Base-by-base conservation (phyloP, 1,139 yeast species). In the Suhomyces kunorum region DNA sequence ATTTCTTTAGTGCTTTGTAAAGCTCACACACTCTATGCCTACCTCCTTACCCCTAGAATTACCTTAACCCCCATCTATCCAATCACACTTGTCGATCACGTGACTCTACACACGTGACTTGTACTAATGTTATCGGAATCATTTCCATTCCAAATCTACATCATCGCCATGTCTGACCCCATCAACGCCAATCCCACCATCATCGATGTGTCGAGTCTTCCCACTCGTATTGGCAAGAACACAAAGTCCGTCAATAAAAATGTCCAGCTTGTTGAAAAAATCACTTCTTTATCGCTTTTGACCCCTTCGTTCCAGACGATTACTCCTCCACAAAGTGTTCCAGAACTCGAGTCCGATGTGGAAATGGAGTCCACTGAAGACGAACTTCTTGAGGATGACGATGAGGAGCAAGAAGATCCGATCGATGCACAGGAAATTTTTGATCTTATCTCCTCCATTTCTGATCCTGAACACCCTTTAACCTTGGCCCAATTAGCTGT, bases 401-500 rank as follows among this genome's bases (percentile, higher is more conserved):
- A 54, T 1, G 70, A 58, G 0, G 83, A 75, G 32, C 75, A 63
- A 2, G 72, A 64, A 27, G 95, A 87, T 26, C 80, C 78, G 3
- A 81, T 92, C 30, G 98, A 92, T 58, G 64, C 89, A 6, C 78
- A 72, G 48, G 78, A 71, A 43, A 72, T 74, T 9, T 76, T 70
- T 45, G 87, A 72, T 48, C 71, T 92, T 40, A 87, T 92, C 5
- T 80, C 97, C 2, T 76, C 87, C 19, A 92, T 94, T 17, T 87
- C 95, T 0, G 99, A 94, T 59, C 99, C 99, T 2, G 99, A 94
- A 56, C 99, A 94, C 60, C 99, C 99, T 0, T 70, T 94, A 30
- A 86, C 97, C 0, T 71, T 94, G 43, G 98, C 97, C 0, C 98
- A 94, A 61, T 73, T 94, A 13, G 94, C 97, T 0, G 98, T 94